Evolutionary conservation across 2,329 filamentous ascomycete genomes (phyloP), one percentile per base, ranked within the genome.

Genomic region (Pseudogymnoascus sp.): DNA sequence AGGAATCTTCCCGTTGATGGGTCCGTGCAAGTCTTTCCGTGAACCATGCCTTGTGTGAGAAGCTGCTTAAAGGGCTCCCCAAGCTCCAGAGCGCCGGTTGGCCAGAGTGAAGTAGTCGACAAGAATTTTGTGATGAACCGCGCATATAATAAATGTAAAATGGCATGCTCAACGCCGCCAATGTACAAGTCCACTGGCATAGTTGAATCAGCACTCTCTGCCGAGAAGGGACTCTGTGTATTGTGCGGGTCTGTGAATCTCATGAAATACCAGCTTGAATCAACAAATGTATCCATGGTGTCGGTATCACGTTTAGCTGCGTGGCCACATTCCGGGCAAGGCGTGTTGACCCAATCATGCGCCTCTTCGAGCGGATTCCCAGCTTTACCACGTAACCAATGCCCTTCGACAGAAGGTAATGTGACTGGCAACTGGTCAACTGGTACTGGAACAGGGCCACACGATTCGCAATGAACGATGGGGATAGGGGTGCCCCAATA

Each of bases 201-300:
- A 14, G 77, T 76, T 6, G 70, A 69, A 64, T 80, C 77, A 11
- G 83, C 82, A 9, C 79, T 79, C 15, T 78, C 75, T n/a, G 84
- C 74, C 0, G 83, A 84, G 65, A 95, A 85, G 0, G 84, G 85
- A 12, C 76, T 71, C 1, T 80, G 69, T 12, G 77, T 66, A 66
- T 94, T 92, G 15, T 84, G 77, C 1, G 88, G 78, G 68, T 95
- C 90, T 28, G 86, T 75, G 68, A 91, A 96, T 11, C 90, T 83
- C 75, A 92, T 84, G 69, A 87, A 96, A 73, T 96, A 96, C 91
- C 91, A 96, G 60, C 91, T 95, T 1, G 91, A 96, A 74, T 96
- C 91, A 63, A 96, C 91, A 74, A 96, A 96, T 0, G 91, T 96
- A 72, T 96, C 91, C 91, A 96, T 96, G 2, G 91, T 96, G 71